phyloP scores from a whole-genome alignment of 352 stramenopile species.

The Phytophthora syringae region DNA sequence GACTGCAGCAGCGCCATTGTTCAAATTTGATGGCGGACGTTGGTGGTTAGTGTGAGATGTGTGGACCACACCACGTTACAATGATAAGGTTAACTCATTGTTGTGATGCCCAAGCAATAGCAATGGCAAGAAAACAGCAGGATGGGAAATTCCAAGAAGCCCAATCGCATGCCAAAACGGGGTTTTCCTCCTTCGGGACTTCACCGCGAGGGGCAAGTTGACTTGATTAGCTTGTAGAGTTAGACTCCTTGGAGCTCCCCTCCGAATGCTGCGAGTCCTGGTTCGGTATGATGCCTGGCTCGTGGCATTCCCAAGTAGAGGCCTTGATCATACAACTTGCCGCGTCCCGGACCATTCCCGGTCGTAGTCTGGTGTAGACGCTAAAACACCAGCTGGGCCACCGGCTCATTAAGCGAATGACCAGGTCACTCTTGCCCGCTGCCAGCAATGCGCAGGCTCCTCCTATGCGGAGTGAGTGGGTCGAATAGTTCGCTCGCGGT shows the following conservation, averaged over 20 bases:
- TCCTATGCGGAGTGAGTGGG: constrained; percentile 33
- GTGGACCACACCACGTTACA: no score
- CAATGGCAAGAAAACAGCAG: no score
- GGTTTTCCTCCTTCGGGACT: no score
- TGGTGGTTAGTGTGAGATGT: no score
- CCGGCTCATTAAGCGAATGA: constrained; percentile 27
- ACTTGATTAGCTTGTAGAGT: no score
- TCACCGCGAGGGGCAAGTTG: no score
- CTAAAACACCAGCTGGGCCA: constrained; percentile 40
- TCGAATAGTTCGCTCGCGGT: constrained; percentile 19
- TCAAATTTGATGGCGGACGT: no score
- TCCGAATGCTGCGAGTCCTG: background rate
- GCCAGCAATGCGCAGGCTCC: constrained; percentile 32
- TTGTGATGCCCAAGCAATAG: no score
- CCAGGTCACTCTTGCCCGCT: constrained; percentile 31
- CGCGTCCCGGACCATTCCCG: constrained; percentile 24
- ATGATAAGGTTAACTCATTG: no score
- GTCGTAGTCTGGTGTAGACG: constrained; percentile 25
- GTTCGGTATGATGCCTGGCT: constrained; percentile 1
- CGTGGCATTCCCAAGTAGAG: constrained; percentile 3
- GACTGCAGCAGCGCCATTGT: constrained; percentile 19
- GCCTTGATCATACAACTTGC: constrained; percentile 22
- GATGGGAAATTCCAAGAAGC: no score
- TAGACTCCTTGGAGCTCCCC: background rate
- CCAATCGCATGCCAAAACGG: no score